Percentiles rank a stretch among this genome's conserved stretches.
These are phyloP conservation scores for Rhizopus stolonifer DNA, from an alignment of 371 early-diverging fungal genomes.

Conservation along the genomic window DNA sequence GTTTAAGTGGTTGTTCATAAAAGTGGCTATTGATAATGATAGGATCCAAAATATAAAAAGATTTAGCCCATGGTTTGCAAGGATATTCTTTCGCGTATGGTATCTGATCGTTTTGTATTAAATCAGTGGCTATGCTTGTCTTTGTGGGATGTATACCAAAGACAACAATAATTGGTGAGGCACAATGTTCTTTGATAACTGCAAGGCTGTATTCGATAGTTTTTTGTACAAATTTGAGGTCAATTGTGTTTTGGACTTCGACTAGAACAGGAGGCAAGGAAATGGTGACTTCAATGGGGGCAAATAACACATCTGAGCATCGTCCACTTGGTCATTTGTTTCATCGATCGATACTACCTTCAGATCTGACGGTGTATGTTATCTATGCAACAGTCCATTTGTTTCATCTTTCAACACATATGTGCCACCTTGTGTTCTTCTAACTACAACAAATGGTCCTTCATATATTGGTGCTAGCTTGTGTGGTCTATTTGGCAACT, in stretches of 20 bases:
- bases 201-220: slow-evolving; percentile 6
- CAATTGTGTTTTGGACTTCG: slow-evolving; percentile 8
- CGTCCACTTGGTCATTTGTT: slow-evolving; percentile 12
- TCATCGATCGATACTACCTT: slow-evolving; percentile 10
- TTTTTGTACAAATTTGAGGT: slow-evolving; percentile 10
- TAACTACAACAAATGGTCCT: slow-evolving; percentile 7
- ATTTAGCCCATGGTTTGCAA: slow-evolving; percentile 18
- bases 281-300: slow-evolving; percentile 8
- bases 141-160: slow-evolving; percentile 19
- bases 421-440: slow-evolving; percentile 5
- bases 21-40: slow-evolving; percentile 20
- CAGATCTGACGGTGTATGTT: slow-evolving; percentile 13
- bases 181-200: slow-evolving; percentile 9
- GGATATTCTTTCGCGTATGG: slow-evolving; percentile 13
- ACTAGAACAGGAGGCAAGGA: slow-evolving; percentile 11
- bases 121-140: slow-evolving; percentile 15
- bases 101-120: slow-evolving; percentile 14
- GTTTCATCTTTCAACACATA: slow-evolving; percentile 13
- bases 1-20: slow-evolving; percentile 14
- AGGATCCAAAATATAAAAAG: slow-evolving; percentile 50
- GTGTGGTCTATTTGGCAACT: background rate
- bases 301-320: slow-evolving; percentile 10
- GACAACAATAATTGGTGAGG: slow-evolving; percentile 9
- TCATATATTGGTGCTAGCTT: slow-evolving; percentile 5
- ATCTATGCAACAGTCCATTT: slow-evolving; percentile 5